Evolutionary conservation across 257 asterid genomes (phyloP).

Genomic region (Linderniella brevidens): DNA sequence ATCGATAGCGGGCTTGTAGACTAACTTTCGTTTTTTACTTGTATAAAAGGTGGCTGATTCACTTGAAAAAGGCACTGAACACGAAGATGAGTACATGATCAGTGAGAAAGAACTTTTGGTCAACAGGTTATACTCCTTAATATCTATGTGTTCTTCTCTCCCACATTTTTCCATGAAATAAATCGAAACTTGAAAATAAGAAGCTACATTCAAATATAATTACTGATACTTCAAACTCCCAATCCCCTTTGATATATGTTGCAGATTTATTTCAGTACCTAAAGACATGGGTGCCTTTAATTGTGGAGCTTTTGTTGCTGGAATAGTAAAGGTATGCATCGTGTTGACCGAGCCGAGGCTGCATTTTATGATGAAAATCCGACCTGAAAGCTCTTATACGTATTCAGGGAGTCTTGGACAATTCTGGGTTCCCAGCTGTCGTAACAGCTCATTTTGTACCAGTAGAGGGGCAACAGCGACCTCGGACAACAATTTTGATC

Average conservation of each 20-base stretch:
- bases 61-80: slow-evolving; percentile 96
- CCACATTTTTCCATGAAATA: too few species aligned
- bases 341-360: background rate
- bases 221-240: background rate
- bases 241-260: slow-evolving; percentile 4
- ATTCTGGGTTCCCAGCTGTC: slow-evolving; percentile 89
- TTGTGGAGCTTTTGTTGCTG: slow-evolving; percentile 98
- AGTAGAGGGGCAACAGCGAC: slow-evolving; percentile 86
- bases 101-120: slow-evolving; percentile 94
- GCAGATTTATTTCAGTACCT: slow-evolving; percentile 84
- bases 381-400: slow-evolving; percentile 10
- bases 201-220: background rate
- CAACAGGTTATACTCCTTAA: slow-evolving; percentile 35
- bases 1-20: background rate
- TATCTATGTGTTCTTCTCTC: slow-evolving; percentile 2
- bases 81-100: slow-evolving; percentile 95
- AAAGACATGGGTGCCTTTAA: slow-evolving; percentile 97
- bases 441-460: slow-evolving; percentile 97
- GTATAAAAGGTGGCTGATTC: slow-evolving; percentile 69
- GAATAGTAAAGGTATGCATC: slow-evolving; percentile 64
- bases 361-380: slow-evolving; percentile 5
- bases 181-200: too few species aligned
- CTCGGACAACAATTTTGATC: slow-evolving; percentile 87
- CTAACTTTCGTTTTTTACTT: too few species aligned
- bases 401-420: slow-evolving; percentile 78